Conservation (phyloP, 169 alveolate species). For the Cryptosporidium sp. region DNA sequence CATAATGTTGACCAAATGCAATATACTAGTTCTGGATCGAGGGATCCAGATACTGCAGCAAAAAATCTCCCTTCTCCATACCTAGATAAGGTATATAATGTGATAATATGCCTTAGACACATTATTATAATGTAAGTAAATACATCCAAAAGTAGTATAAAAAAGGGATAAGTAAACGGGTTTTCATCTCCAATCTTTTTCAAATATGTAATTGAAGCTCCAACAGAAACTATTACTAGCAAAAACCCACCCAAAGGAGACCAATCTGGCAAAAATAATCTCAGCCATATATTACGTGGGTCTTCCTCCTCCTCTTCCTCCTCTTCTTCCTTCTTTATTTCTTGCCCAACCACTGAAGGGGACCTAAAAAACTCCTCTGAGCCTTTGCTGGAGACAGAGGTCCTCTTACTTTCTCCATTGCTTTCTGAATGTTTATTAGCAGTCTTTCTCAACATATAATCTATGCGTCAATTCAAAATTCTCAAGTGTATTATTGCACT, state of each 20-base stretch:
- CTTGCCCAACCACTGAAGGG: constrained; percentile 72
- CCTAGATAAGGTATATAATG: constrained; percentile 32
- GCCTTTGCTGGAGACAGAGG: constrained; percentile 27
- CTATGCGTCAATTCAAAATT: neutral
- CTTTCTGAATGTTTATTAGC: constrained; percentile 5
- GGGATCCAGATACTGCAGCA: constrained; percentile 71
- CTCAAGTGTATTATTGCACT: neutral
- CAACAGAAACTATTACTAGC: constrained; percentile 18
- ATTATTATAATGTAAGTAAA: constrained; percentile 50
- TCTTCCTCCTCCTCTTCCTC: constrained; percentile 75
- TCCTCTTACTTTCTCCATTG: constrained; percentile 18
- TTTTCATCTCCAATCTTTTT: constrained; percentile 39
- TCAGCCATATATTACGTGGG: constrained; percentile 63
- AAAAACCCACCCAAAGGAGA: constrained; percentile 71
- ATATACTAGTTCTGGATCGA: constrained; percentile 72
- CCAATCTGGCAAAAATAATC: constrained; percentile 55
- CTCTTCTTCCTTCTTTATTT: constrained; percentile 63
- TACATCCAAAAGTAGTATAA: constrained; percentile 25
- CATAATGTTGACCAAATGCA: constrained; percentile 69
- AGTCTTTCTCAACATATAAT: constrained; percentile 41
- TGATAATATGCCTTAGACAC: constrained; percentile 52
- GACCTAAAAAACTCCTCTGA: constrained; percentile 70
- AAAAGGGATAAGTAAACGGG: constrained; percentile 52
- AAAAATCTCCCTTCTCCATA: constrained; percentile 73
- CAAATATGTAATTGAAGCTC: constrained; percentile 33